Percentiles rank a stretch among this genome's conserved stretches.
Evolutionary conservation across 768 basidiomycete genomes (phyloP).

Genomic region (Leccinum boreale): DNA sequence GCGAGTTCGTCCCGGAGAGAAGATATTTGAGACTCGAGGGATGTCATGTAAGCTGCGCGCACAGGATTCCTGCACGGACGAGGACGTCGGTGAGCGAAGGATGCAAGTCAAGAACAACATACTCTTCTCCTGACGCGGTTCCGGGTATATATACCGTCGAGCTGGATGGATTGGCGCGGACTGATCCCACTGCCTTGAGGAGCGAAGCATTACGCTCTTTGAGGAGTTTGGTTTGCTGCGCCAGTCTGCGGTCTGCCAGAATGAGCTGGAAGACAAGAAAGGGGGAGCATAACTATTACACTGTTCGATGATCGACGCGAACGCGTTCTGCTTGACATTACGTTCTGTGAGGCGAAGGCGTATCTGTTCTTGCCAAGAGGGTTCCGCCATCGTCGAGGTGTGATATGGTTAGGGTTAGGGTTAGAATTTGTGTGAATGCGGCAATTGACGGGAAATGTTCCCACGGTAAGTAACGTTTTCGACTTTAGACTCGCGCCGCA

Average conservation of each 20-base stretch:
- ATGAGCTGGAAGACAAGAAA: conserved; percentile 9
- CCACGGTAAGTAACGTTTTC: conserved; percentile 22
- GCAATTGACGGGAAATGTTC: conserved; percentile 23
- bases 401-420: conserved; percentile 23
- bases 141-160: conserved; percentile 61
- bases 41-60: conserved; percentile 82
- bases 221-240: conserved; percentile 86
- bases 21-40: conserved; percentile 92
- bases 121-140: conserved; percentile 65
- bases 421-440: conserved; percentile 14
- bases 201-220: conserved; percentile 91
- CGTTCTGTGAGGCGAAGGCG: conserved; percentile 78
- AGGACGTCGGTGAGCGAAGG: background rate
- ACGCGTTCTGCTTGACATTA: conserved; percentile 77
- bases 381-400: conserved; percentile 64
- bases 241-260: conserved; percentile 77
- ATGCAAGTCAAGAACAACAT: conserved; percentile 23
- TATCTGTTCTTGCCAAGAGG: conserved; percentile 80
- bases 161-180: conserved; percentile 57
- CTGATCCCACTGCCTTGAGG: conserved; percentile 76
- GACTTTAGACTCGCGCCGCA: conserved; percentile 9
- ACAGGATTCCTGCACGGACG: conserved; percentile 64
- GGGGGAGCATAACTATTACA: conserved; percentile 49
- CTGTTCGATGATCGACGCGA: conserved; percentile 86
- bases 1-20: conserved; percentile 89